These are phyloP conservation scores for Akanthomyces uredinophilus DNA, from an alignment of 2,329 filamentous ascomycete genomes.

Conservation along the genomic window DNA sequence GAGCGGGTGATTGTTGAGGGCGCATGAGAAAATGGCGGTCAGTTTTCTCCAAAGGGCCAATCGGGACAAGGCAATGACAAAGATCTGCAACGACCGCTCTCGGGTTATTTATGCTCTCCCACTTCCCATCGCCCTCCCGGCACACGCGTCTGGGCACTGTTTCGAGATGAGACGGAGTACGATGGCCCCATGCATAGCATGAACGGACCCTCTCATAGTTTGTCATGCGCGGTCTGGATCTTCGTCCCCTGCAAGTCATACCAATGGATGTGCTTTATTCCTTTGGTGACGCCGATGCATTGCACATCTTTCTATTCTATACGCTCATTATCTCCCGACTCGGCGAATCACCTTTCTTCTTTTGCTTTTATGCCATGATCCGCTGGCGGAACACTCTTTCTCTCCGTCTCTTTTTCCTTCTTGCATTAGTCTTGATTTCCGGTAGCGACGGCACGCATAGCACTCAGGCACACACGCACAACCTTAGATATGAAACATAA, in stretches of 20 bases:
- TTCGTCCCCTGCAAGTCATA: not conserved
- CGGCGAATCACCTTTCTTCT: not conserved
- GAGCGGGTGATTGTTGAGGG: conserved; percentile 49
- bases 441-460: conserved; percentile 2
- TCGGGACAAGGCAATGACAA: not conserved
- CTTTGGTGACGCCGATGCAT: not conserved
- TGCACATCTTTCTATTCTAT: not conserved
- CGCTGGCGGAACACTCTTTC: conserved; percentile 3
- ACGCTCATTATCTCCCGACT: not conserved
- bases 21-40: conserved; percentile 24
- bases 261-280: not conserved
- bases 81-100: not conserved
- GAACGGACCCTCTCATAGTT: not conserved
- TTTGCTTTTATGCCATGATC: not conserved
- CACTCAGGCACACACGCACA: not conserved
- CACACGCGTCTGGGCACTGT: not conserved
- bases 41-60: not conserved
- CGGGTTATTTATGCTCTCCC: not conserved
- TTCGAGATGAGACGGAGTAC: conserved; percentile 11
- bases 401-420: not conserved
- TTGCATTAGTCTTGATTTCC: not conserved
- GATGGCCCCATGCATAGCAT: conserved; percentile 6
- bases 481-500: not conserved
- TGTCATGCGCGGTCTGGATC: not conserved
- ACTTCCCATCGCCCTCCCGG: not conserved